A percentile compares a stretch with the other conserved stretches of the same genome.
phyloP scores from a whole-genome alignment of 2,329 filamentous ascomycete species.

The Claviceps cyperi region DNA sequence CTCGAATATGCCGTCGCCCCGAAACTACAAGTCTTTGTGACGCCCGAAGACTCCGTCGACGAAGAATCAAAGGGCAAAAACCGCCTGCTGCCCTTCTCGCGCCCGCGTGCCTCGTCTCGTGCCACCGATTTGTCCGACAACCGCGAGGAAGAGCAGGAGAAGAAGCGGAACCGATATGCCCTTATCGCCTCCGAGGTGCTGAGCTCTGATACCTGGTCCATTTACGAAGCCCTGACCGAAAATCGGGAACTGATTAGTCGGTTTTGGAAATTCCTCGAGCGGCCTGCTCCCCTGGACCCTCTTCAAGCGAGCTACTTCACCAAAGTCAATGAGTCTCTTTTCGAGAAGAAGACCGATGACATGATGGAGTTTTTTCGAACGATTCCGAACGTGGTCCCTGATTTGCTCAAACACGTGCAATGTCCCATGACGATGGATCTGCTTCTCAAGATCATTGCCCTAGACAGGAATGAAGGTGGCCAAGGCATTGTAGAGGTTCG shows the following conservation, averaged over 20 bases:
- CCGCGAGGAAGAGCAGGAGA: slow-evolving; percentile 66
- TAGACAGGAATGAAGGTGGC: slow-evolving; percentile 83
- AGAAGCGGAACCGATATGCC: slow-evolving; percentile 83
- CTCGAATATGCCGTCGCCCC: slow-evolving; percentile 86
- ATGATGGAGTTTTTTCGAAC: slow-evolving; percentile 86
- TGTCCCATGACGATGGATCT: slow-evolving; percentile 98
- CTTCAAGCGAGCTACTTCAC: slow-evolving; percentile 96
- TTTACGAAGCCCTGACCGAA: slow-evolving; percentile 82
- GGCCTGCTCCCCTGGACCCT: slow-evolving; percentile 74
- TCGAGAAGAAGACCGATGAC: slow-evolving; percentile 95
- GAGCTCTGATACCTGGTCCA: slow-evolving; percentile 92
- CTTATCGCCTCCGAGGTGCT: slow-evolving; percentile 88
- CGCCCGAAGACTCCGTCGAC: slow-evolving; percentile 35
- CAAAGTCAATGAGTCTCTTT: slow-evolving; percentile 93
- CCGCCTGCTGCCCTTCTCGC: slow-evolving; percentile 31
- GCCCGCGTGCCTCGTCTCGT: slow-evolving; percentile 38
- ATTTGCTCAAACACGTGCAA: slow-evolving; percentile 86
- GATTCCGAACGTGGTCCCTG: slow-evolving; percentile 64
- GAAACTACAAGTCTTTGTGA: slow-evolving; percentile 42
- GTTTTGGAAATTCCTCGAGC: slow-evolving; percentile 85
- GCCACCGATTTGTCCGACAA: slow-evolving; percentile 31
- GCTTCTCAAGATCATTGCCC: slow-evolving; percentile 86
- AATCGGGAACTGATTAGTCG: slow-evolving; percentile 62
- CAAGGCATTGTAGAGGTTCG: slow-evolving; percentile 85
- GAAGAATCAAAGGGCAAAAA: slow-evolving; percentile 33